These are phyloP conservation scores for Ganoderma lucidum DNA, from an alignment of 1,284 basidiomycete species.

Conservation along the genomic window DNA sequence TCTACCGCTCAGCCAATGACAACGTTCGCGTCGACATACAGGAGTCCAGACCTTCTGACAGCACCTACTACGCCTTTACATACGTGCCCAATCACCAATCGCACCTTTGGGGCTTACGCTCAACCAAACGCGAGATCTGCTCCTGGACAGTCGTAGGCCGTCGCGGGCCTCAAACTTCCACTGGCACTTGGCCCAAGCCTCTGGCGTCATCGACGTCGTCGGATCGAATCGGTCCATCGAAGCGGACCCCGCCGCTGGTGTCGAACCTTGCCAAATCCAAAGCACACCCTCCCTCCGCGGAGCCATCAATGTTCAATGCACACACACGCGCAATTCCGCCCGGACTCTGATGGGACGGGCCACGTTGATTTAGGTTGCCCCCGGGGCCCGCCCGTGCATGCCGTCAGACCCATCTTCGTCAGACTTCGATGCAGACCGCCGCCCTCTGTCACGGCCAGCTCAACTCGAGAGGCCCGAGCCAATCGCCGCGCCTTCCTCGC, in stretches of 20 bases:
- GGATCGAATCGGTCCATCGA: not conserved
- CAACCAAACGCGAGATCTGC: conserved; percentile 16
- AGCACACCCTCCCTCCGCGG: not conserved
- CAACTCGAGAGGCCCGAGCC: not conserved
- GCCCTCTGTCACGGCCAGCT: not conserved
- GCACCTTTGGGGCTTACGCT: not conserved
- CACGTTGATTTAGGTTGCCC: conserved; percentile 30
- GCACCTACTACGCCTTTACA: not conserved
- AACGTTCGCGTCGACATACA: not conserved
- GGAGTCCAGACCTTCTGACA: not conserved
- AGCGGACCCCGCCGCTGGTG: conserved; percentile 7
- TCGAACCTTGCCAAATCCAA: no score
- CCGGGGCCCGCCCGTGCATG: conserved; percentile 19
- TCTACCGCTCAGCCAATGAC: not conserved
- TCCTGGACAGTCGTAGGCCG: not conserved
- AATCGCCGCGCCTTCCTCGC: not conserved
- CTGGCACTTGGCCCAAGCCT: not conserved
- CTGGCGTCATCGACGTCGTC: conserved; percentile 11
- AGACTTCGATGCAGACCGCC: not conserved
- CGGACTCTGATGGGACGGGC: conserved; percentile 8
- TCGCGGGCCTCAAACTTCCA: conserved; percentile 7
- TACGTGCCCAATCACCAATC: not conserved
- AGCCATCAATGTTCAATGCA: not conserved
- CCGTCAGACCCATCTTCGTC: conserved; percentile 6
- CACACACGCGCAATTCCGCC: not conserved